Base-by-base conservation (phyloP, 805 yeast genomes). In the Wilhelminamyces savonicus region DNA sequence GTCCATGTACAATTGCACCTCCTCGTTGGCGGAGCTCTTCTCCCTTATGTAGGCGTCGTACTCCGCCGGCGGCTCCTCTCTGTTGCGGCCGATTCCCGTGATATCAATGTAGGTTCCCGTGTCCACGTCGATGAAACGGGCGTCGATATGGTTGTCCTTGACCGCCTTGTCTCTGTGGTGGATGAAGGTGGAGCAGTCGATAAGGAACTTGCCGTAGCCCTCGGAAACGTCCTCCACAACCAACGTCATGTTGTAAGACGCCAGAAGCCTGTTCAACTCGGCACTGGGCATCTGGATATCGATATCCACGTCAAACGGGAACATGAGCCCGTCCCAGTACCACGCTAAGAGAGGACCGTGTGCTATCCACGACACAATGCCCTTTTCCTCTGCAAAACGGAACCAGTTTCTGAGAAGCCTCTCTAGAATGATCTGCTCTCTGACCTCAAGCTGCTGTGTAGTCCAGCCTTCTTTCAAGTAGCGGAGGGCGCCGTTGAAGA, bases 151-250 rank as follows among this genome's bases (percentile, higher is more conserved):
- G 27, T 41, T 40, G 37, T 48, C 52, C 15, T 38, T 45, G 13
- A 33, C 37, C 16, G 57, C 44, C n/a, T 34, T 44, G 27, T 46
- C 51, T 22, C 64, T 37, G 34, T 56, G 59, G 31, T 53, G 57
- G 20, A 56, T 36, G 35, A 46, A 58, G 1, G 59, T 50, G 6
- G 54, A 50, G 27, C 54, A 50, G 34, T 58, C 62, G 32, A 57
- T 38, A 18, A 57, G 48, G 30, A 41, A 57, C 24, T 36, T 31
- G 11, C 42, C 42, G 27, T 32, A 46, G 1, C 54, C 54, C 21
- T 46, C 48, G 10, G 32, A 38, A 9, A 38, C 31, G 22, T 39
- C 36, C 19, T 41, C 43, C 12, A 41, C 37, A 6, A 41, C 36
- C 8, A 39, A 21, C 11, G 38, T 41, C 37, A 39, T 38, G 34